Percentiles rank a stretch among this genome's conserved stretches.
Evolutionary conservation across 805 yeast species (phyloP).

Genomic region (Cyberlindnera galapagoensis): DNA sequence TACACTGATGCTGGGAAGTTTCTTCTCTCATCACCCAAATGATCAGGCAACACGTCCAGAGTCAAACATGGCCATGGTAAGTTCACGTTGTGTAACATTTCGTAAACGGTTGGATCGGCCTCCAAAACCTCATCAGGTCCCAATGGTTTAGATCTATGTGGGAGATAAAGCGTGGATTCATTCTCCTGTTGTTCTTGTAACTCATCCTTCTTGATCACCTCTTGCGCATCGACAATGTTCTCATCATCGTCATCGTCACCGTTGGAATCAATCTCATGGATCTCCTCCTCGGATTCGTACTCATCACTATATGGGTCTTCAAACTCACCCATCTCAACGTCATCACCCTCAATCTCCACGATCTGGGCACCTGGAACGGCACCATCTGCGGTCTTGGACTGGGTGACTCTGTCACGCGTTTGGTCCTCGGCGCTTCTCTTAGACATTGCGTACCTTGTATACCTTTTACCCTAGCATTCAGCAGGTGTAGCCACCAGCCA

Average conservation of each 20-base stretch:
- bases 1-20: conserved; percentile 83
- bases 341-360: conserved; percentile 30
- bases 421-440: conserved; percentile 23
- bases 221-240: conserved; percentile 30
- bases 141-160: conserved; percentile 81
- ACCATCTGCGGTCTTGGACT: conserved; percentile 14
- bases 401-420: conserved; percentile 18
- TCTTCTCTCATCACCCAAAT: conserved; percentile 82
- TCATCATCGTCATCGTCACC: conserved; percentile 31
- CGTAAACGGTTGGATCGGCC: conserved; percentile 94
- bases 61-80: conserved; percentile 97
- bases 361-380: conserved; percentile 17
- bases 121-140: conserved; percentile 95
- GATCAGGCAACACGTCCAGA: conserved; percentile 82
- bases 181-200: conserved; percentile 31
- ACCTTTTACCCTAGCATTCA: too few species aligned
- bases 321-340: conserved; percentile 71
- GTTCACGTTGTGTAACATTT: conserved; percentile 91
- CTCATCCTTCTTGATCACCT: conserved; percentile 30
- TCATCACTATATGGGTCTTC: conserved; percentile 91
- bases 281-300: conserved; percentile 86
- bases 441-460: conserved; percentile 14
- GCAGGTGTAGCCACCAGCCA: too few species aligned
- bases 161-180: conserved; percentile 60
- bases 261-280: conserved; percentile 66